These are phyloP conservation scores for Picea sitchensis DNA, from an alignment of 75 land plant species.

Conservation along the genomic window DNA sequence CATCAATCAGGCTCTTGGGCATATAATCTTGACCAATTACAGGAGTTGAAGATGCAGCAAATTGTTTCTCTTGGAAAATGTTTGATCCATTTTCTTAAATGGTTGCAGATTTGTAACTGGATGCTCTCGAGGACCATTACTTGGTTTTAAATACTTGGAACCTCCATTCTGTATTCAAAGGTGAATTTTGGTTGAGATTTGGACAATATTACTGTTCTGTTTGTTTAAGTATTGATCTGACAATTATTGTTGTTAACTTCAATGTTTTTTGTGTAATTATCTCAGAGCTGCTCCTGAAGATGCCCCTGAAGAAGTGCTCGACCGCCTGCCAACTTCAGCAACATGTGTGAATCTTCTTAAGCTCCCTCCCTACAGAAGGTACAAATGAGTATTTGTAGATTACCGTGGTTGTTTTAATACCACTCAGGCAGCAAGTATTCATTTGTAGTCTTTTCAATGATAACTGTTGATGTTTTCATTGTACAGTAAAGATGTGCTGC, in stretches of 20 bases:
- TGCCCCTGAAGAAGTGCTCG: constrained; percentile 66
- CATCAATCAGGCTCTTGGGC: too few species aligned
- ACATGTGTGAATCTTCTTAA: constrained; percentile 97
- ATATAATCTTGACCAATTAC: too few species aligned
- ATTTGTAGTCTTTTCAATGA: background rate
- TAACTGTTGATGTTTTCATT: constrained; percentile 1
- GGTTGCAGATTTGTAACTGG: constrained; percentile 87
- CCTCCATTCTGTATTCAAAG: constrained; percentile 89
- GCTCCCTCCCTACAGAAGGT: constrained; percentile 97
- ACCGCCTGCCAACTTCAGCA: constrained; percentile 93
- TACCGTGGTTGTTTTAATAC: constrained; percentile 2
- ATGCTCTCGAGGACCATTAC: constrained; percentile 93
- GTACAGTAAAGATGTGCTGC: constrained; percentile 76
- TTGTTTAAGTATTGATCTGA: background rate
- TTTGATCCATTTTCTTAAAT: background rate
- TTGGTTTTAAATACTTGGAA: constrained; percentile 92
- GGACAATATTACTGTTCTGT: background rate
- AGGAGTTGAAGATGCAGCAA: too few species aligned
- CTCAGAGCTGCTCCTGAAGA: constrained; percentile 72
- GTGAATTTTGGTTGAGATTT: constrained; percentile 25
- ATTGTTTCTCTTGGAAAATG: background rate
- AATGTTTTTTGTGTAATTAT: background rate
- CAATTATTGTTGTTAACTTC: background rate
- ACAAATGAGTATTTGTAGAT: background rate
- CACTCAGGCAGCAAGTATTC: background rate